Conservation (phyloP, 805 yeast genomes). For the Starmerella riodocensis region DNA sequence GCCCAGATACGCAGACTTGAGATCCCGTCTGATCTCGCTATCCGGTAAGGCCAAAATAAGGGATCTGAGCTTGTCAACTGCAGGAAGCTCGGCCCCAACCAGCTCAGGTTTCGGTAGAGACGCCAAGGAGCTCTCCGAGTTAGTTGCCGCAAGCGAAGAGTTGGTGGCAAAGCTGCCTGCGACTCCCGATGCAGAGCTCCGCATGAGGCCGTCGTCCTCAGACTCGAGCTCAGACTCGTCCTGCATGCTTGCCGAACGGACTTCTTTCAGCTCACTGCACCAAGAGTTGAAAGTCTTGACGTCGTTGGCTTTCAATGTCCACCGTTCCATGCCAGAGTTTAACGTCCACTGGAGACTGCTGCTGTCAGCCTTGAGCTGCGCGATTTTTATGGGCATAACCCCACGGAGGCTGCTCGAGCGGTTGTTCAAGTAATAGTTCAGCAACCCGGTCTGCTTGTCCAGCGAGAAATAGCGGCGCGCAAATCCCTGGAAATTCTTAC, state of each 20-base stretch:
- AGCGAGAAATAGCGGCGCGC: conserved; percentile 73
- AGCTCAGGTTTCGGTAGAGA: not conserved
- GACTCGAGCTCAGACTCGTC: conserved; percentile 15
- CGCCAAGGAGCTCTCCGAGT: too few relatives aligned
- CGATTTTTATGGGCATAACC: conserved; percentile 72
- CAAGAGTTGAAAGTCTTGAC: conserved; percentile 60
- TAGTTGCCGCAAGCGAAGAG: not conserved
- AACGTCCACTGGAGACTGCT: conserved; percentile 56
- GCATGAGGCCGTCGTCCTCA: conserved; percentile 3
- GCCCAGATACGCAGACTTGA: not conserved
- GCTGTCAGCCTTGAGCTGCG: conserved; percentile 70
- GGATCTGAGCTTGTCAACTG: not conserved
- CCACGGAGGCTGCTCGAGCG: conserved; percentile 70
- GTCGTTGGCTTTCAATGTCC: conserved; percentile 67
- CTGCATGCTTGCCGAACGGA: conserved; percentile 5
- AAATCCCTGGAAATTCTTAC: conserved; percentile 77
- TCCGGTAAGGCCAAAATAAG: not conserved
- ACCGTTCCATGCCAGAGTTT: conserved; percentile 83
- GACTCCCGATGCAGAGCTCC: not conserved
- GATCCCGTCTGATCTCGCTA: not conserved
- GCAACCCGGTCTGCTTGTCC: conserved; percentile 67
- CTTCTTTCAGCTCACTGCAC: conserved; percentile 62
- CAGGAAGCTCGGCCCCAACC: not conserved
- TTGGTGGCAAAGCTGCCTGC: not conserved
- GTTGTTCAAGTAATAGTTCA: conserved; percentile 65